Base-by-base conservation (phyloP, 257 asterid species). In the Solanum piurae region DNA sequence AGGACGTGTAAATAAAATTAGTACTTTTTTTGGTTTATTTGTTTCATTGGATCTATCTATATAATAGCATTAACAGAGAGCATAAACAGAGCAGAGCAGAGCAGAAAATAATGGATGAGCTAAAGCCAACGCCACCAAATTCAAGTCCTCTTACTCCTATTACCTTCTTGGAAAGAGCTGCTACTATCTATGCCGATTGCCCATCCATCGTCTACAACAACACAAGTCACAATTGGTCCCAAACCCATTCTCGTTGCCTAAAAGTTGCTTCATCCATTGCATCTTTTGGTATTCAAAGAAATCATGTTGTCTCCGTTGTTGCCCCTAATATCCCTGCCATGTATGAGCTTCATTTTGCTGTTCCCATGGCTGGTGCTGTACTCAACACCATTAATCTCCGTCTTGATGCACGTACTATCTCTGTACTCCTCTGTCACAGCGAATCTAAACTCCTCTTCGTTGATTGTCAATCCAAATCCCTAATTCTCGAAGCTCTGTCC, bases 281-380 rank as follows among this genome's bases (percentile, higher is more conserved):
- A 2, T 91, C 95, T 9, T 9, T 92, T 0, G 98, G 98, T 2
- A 90, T 94, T 89, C n/a, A 60, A 7, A 74, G 91, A 75, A 86
- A 92, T 88, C 94, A 92, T 87, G 96, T 95, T 18, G 95, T 94
- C 2, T 92, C 95, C 0, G 96, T 95, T 33, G 89, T 95, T 23
- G 95, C 95, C 36, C 98, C 98, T 2, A 95, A 94, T 27, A 38
- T 94, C 20, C 98, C 98, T 13, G 95, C 98, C 87, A 95, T 94
- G 95, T 95, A 94, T 71, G 98, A 95, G 92, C 95, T 94, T 52
- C 97, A 95, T 14, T 94, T 92, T 83, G 98, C 98, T 16, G 83
- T 91, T 33, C 98, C 98, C 12, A 95, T 95, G 98, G 91, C 96
- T n/a, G 96, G 96, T 25, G 96, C 96, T 13, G 90, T 95, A 37